Base-by-base conservation (phyloP, 192 early-diverging fungal species). In the Rhizoclosmatium sp. region DNA sequence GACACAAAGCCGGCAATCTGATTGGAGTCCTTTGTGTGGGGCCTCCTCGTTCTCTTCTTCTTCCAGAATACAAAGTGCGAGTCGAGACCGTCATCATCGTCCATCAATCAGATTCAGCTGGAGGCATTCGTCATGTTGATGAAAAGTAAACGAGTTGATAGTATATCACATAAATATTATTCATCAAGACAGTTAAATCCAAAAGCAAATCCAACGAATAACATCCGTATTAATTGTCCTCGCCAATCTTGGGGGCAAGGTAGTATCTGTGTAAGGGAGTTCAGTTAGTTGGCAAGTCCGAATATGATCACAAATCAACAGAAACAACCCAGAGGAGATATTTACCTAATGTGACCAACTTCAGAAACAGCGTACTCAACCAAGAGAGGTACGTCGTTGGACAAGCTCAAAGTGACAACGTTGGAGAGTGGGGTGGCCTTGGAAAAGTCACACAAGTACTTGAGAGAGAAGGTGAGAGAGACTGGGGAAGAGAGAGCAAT, bases 281-380 rank as follows among this genome's bases (percentile, higher is more conserved):
- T 69, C 14, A 40, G n/a, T 42, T 44, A 78, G 47, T 16, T 72
- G 4, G 12, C 21, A 65, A 42, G 42, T 23, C 40, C 14, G 46
- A 7, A 23, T 21, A 47, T 4, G 69, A 23, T 21, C 16, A 12
- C 49, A 61, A 7, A 62, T 21, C 7, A 16, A 4, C 14, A 47
- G 9, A 31, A 47, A 4, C 12, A 48, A 47, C 16, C 42, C 16
- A 80, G 59, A 39, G 7, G 45, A 39, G 1, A 81, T 59, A 31
- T 65, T 74, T 78, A 98, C 87, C 95, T 87, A 75, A 99, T 92
- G 86, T 96, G 93, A 46, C 96, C 97, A 70, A 94, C 82, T 42
- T 95, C 93, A 60, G 89, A 92, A 72, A 97, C 91, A 81, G 92
- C 92, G 88, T 97, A 99, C 86, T 99, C 96, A 58, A 99, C 93